Evolutionary conservation across 805 yeast genomes (phyloP), one percentile per base, ranked within the genome.

Genomic region (Ogataea glucozyma): DNA sequence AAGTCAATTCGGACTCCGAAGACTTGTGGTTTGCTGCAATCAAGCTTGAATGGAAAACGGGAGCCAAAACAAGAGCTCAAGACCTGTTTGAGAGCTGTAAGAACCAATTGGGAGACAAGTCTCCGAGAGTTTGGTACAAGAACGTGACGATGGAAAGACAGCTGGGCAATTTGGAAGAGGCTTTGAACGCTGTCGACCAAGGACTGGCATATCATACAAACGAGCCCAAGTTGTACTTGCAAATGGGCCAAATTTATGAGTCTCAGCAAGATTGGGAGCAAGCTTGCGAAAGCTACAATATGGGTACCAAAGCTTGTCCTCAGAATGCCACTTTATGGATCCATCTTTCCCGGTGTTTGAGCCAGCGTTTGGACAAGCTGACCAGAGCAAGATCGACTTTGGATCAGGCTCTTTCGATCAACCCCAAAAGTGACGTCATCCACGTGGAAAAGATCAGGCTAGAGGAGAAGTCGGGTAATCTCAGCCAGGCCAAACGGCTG

Each of bases 1-100:
- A 65, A 4, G 41, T 51, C 2, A 62, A 75, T 7, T 76, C 83
- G 1, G 49, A 61, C 0, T 70, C 67, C 46, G 82, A 78, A 46
- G 77, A 73, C 18, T 58, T 88, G 8, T 83, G 88, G 87, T 65
- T 83, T 38, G 91, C 91, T 0, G 71, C 82, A n/a, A 69, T 84
- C 18, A 83, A 86, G 49, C 62, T 88, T 24, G 86, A 85, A 43
- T 64, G 67, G 13, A 70, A 70, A 17, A 62, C 68, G 5, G 61
- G 65, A 4, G 57, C 73, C 23, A 58, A 53, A 24, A 62, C 61
- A 0, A 52, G 58, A 11, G 79, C 76, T 0, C 43, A 61, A 3
- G 51, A 53, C 9, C 43, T 75, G 26, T 72, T 72, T 42, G 60
- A 59, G 1, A 50, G 58, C 7, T 54, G 61, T 31, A 31, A 47